Conservation (phyloP, 2,329 filamentous ascomycete genomes). For the Aspergillus melleus region DNA sequence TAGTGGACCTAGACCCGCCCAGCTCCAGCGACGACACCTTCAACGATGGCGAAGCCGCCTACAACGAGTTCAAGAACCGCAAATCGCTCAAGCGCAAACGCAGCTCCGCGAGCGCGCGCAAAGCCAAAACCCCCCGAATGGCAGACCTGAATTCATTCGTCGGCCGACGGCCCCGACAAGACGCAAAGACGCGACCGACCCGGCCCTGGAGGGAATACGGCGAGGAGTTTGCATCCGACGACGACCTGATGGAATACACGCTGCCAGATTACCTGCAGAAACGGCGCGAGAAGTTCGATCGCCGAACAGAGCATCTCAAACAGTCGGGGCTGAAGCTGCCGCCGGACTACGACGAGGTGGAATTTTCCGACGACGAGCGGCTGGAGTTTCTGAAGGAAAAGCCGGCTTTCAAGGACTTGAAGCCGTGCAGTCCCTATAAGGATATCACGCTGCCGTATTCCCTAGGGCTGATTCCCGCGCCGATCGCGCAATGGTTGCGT, state of each 20-base stretch:
- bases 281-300: conserved; percentile 70
- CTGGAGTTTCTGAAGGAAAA: conserved; percentile 65
- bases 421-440: conserved; percentile 68
- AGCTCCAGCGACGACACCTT: conserved; percentile 33
- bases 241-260: conserved; percentile 56
- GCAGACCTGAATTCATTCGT: conserved; percentile 40
- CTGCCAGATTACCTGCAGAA: conserved; percentile 72
- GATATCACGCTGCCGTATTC: conserved; percentile 76
- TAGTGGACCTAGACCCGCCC: conserved; percentile 23
- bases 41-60: conserved; percentile 49
- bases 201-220: conserved; percentile 43
- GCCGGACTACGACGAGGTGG: conserved; percentile 71
- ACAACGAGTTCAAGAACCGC: conserved; percentile 64
- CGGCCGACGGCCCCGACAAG: conserved; percentile 32
- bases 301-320: conserved; percentile 58
- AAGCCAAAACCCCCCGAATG: conserved; percentile 47
- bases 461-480: conserved; percentile 77
- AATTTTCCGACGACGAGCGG: conserved; percentile 71
- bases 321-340: conserved; percentile 73
- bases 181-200: conserved; percentile 23
- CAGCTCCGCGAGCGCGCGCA: conserved; percentile 49
- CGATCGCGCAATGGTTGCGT: conserved; percentile 86
- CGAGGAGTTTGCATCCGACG: conserved; percentile 52
- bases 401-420: conserved; percentile 64
- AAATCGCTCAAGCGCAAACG: conserved; percentile 56